Evolutionary conservation across 2,329 filamentous ascomycete species (phyloP).

Genomic region (Biscogniauxia mediterranea): DNA sequence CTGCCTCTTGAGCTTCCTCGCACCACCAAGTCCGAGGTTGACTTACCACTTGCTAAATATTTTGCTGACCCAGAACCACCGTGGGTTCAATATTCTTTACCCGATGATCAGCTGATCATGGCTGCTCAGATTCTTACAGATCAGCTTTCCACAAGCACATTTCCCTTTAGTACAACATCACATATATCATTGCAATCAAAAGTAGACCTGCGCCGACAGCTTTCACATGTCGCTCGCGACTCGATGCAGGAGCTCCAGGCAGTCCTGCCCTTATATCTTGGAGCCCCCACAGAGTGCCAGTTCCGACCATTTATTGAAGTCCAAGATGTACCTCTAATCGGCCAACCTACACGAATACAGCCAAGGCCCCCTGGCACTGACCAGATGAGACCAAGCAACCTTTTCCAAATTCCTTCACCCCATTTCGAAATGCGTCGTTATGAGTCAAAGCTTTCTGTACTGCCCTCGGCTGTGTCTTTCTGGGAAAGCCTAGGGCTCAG

Average conservation of each 20-base stretch:
- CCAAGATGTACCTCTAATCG: conserved; percentile 54
- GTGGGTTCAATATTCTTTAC: conserved; percentile 42
- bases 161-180: conserved; percentile 32
- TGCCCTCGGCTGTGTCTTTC: conserved; percentile 72
- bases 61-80: conserved; percentile 60
- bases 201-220: conserved; percentile 38
- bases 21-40: conserved; percentile 47
- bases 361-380: conserved; percentile 48
- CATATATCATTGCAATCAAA: conserved; percentile 29
- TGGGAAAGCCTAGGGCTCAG: conserved; percentile 79
- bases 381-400: conserved; percentile 47
- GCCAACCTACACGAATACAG: conserved; percentile 51
- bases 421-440: conserved; percentile 71
- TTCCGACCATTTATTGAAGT: conserved; percentile 55
- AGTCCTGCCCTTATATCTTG: conserved; percentile 45
- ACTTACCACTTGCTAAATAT: conserved; percentile 52
- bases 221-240: conserved; percentile 44
- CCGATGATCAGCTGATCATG: conserved; percentile 62
- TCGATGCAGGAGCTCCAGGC: conserved; percentile 49
- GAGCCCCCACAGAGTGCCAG: conserved; percentile 39
- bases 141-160: conserved; percentile 57
- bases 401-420: conserved; percentile 65
- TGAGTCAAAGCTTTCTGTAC: conserved; percentile 67
- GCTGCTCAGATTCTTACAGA: conserved; percentile 71
- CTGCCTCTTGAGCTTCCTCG: conserved; percentile 49